Percentiles rank a stretch among this genome's conserved stretches.
These are phyloP conservation scores for Mycena latifolia DNA, from an alignment of 768 basidiomycete species.

Conservation along the genomic window DNA sequence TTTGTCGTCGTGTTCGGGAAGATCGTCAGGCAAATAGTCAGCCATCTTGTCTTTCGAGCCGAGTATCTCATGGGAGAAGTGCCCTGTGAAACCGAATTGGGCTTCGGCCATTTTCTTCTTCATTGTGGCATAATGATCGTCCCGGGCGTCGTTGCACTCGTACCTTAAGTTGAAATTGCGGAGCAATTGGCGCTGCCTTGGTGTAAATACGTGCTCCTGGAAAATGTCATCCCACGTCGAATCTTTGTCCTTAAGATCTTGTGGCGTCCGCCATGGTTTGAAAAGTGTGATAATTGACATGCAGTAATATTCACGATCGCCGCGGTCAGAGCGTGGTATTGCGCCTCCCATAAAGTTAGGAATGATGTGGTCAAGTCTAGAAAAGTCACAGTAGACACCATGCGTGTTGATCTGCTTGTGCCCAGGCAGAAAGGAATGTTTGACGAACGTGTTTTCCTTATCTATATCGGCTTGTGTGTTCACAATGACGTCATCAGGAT, in stretches of 20 bases:
- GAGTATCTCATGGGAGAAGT: background rate
- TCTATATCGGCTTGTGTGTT: background rate
- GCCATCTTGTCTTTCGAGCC: background rate
- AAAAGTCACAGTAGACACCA: constrained; percentile 4
- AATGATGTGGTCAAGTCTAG: constrained; percentile 23
- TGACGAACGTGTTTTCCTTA: background rate
- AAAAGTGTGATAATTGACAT: constrained; percentile 39
- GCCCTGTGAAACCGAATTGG: background rate
- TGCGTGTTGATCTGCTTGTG: constrained; percentile 6
- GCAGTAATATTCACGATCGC: constrained; percentile 48
- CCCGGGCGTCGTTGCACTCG: constrained; percentile 43
- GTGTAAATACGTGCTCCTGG: background rate
- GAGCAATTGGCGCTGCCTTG: constrained; percentile 30
- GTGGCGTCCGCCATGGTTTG: constrained; percentile 42
- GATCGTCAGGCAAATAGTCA: background rate
- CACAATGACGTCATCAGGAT: background rate
- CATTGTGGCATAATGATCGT: constrained; percentile 1
- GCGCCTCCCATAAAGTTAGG: constrained; percentile 44
- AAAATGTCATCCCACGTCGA: constrained; percentile 29
- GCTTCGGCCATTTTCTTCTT: constrained; percentile 23
- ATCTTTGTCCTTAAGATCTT: constrained; percentile 35
- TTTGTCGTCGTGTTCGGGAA: background rate
- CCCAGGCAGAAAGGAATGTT: constrained; percentile 1
- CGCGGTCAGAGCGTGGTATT: constrained; percentile 42
- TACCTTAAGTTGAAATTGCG: constrained; percentile 41